Conservation (phyloP, 208 protist species). For the Leptomonas seymouri region DNA sequence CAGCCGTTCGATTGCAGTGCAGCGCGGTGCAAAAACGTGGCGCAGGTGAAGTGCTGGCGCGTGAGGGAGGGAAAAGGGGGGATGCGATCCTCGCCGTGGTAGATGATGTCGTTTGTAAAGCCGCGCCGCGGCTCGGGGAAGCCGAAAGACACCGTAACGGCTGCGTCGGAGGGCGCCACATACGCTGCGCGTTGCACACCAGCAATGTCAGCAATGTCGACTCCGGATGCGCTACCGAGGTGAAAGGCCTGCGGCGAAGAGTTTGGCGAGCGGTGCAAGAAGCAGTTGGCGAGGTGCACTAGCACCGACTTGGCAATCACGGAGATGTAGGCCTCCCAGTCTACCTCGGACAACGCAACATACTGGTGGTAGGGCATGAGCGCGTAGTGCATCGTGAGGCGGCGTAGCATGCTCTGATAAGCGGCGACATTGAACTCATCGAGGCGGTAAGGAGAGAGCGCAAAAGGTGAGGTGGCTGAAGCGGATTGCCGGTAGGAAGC, state of each 20-base stretch:
- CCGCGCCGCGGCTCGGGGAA: conserved; percentile 52
- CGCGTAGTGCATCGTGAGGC: conserved; percentile 26
- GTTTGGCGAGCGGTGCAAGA: conserved; percentile 8
- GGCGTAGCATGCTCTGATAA: conserved; percentile 37
- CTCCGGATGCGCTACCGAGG: neutral
- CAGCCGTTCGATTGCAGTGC: conserved; percentile 54
- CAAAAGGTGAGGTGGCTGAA: conserved; percentile 16
- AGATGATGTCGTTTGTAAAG: conserved; percentile 69
- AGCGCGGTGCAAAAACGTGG: conserved; percentile 49
- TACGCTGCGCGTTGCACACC: neutral
- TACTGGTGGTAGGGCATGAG: conserved; percentile 46
- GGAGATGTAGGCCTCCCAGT: conserved; percentile 77
- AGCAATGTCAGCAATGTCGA: conserved; percentile 12
- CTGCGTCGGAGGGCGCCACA: neutral
- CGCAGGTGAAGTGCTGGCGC: conserved; percentile 28
- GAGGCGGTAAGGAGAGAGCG: conserved; percentile 17
- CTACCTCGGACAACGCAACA: conserved; percentile 51
- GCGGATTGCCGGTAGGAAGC: neutral
- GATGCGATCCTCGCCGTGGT: conserved; percentile 36
- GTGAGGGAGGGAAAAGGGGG: conserved; percentile 40
- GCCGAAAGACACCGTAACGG: neutral
- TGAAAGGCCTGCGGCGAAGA: no score
- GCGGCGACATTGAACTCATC: conserved; percentile 23
- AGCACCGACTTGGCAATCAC: conserved; percentile 49
- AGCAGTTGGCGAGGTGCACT: conserved; percentile 39